A percentile compares a stretch with the other conserved stretches of the same genome.
phyloP scores from a whole-genome alignment of 2,329 filamentous ascomycete species.

The Dactylellina cionopaga region DNA sequence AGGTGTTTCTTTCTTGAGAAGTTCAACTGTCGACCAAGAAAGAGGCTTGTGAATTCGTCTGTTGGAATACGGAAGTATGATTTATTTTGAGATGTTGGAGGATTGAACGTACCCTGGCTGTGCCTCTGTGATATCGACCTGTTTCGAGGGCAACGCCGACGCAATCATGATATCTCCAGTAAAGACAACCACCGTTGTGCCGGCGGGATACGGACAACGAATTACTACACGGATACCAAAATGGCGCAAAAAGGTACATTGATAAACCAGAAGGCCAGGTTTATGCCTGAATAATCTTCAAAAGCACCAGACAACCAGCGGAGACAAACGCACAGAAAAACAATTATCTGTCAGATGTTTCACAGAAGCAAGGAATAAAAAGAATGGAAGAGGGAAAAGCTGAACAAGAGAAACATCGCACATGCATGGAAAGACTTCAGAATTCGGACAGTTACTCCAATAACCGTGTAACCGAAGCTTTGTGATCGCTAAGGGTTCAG shows the following conservation, averaged over 20 bases:
- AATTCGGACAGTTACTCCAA: slow-evolving; percentile 44
- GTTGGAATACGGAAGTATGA: slow-evolving; percentile 31
- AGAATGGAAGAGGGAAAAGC: neutral
- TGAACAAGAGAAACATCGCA: slow-evolving; percentile 8
- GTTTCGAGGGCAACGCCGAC: slow-evolving; percentile 16
- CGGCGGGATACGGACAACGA: slow-evolving; percentile 7
- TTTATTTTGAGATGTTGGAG: slow-evolving; percentile 7
- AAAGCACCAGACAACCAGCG: slow-evolving; percentile 25
- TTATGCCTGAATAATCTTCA: slow-evolving; percentile 11
- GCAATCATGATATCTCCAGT: slow-evolving; percentile 3
- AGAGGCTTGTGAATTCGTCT: slow-evolving; percentile 16
- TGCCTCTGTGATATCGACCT: neutral
- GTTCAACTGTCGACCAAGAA: slow-evolving; percentile 26
- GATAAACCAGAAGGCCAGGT: slow-evolving; percentile 7
- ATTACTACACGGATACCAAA: neutral
- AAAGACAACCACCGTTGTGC: neutral
- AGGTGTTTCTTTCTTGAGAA: slow-evolving; percentile 9
- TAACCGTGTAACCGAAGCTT: slow-evolving; percentile 50
- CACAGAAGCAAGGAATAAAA: slow-evolving; percentile 33
- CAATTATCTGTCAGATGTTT: slow-evolving; percentile 36
- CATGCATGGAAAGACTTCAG: slow-evolving; percentile 48
- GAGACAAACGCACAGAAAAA: slow-evolving; percentile 9
- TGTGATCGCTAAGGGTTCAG: slow-evolving; percentile 46
- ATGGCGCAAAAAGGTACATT: slow-evolving; percentile 6
- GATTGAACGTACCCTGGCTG: neutral